These are phyloP conservation scores for Aspergillus cristatus DNA, from an alignment of 495 filamentous ascomycete species.

Conservation along the genomic window DNA sequence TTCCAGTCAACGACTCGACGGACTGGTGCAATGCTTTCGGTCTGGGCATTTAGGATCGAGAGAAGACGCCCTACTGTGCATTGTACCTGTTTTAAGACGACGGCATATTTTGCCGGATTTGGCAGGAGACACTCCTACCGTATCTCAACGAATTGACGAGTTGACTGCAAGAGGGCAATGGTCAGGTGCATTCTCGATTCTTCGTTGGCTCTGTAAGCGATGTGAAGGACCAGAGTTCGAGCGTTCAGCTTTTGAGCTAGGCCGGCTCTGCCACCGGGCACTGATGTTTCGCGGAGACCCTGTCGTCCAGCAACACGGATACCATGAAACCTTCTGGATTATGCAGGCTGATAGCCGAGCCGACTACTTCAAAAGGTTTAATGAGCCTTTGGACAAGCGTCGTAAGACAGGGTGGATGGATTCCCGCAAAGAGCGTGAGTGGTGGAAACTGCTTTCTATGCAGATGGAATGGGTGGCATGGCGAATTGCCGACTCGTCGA, in stretches of 20 bases:
- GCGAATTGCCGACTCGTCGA: conserved; percentile 11
- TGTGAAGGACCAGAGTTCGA: conserved; percentile 18
- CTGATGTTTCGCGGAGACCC: conserved; percentile 8
- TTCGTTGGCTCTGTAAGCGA: conserved; percentile 22
- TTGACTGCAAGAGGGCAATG: conserved; percentile 12
- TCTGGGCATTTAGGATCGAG: conserved; percentile 14
- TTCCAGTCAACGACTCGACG: conserved; percentile 15
- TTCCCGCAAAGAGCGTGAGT: neutral
- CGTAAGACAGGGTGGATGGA: conserved; percentile 7
- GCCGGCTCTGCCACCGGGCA: conserved; percentile 20
- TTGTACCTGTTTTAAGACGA: conserved; percentile 19
- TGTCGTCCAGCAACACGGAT: conserved; percentile 9
- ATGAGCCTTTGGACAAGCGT: conserved; percentile 10
- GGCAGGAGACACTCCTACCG: conserved; percentile 10
- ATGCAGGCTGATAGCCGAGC: neutral
- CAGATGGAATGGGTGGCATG: conserved; percentile 26
- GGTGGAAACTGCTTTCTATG: conserved; percentile 12
- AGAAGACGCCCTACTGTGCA: conserved; percentile 30
- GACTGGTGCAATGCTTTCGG: conserved; percentile 20
- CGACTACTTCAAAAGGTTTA: conserved; percentile 1
- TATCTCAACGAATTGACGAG: conserved; percentile 8
- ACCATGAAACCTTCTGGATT: too few relatives aligned
- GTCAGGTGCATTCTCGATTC: conserved; percentile 13
- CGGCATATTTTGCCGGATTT: conserved; percentile 17
- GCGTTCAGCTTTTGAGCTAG: conserved; percentile 18